Evolutionary conservation across 495 filamentous ascomycete genomes (phyloP).

Genomic region (Aspergillus conjunctus): DNA sequence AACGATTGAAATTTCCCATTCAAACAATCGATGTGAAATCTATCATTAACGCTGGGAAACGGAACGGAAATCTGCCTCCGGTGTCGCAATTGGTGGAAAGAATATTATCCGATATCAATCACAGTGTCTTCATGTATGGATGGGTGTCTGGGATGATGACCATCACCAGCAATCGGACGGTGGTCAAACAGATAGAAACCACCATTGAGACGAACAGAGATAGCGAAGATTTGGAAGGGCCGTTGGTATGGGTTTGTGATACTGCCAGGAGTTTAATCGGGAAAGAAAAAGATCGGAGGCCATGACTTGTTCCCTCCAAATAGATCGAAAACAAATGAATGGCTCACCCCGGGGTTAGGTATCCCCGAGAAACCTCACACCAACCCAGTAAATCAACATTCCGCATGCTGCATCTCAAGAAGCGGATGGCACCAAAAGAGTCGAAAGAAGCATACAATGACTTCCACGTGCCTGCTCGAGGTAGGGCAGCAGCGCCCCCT

Average conservation of each 20-base stretch:
- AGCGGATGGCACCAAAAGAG: too few relatives aligned
- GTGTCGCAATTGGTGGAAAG: slow-evolving; percentile 43
- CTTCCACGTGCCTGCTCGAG: too few relatives aligned
- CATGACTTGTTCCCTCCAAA: slow-evolving; percentile 21
- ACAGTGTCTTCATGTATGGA: slow-evolving; percentile 68
- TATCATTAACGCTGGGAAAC: slow-evolving; percentile 33
- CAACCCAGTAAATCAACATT: not conserved
- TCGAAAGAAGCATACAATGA: too few relatives aligned
- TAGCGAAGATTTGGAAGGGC: slow-evolving; percentile 51
- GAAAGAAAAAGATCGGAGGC: slow-evolving; percentile 57
- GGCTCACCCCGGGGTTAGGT: too few relatives aligned
- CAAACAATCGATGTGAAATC: slow-evolving; percentile 42
- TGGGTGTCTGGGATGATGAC: slow-evolving; percentile 64
- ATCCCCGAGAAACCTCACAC: not conserved
- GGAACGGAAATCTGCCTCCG: slow-evolving; percentile 37
- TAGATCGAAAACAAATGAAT: slow-evolving; percentile 8
- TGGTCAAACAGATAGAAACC: slow-evolving; percentile 63
- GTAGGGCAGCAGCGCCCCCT: not conserved
- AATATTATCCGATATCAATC: slow-evolving; percentile 62
- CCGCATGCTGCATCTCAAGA: too few relatives aligned
- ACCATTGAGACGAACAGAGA: slow-evolving; percentile 48
- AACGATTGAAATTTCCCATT: slow-evolving; percentile 54
- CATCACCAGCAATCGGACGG: slow-evolving; percentile 65
- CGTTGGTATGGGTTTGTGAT: slow-evolving; percentile 62
- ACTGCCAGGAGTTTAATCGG: slow-evolving; percentile 67